Evolutionary conservation across 2,329 filamentous ascomycete genomes (phyloP), one percentile per base, ranked within the genome.

Genomic region (Cytospora schulzeri): DNA sequence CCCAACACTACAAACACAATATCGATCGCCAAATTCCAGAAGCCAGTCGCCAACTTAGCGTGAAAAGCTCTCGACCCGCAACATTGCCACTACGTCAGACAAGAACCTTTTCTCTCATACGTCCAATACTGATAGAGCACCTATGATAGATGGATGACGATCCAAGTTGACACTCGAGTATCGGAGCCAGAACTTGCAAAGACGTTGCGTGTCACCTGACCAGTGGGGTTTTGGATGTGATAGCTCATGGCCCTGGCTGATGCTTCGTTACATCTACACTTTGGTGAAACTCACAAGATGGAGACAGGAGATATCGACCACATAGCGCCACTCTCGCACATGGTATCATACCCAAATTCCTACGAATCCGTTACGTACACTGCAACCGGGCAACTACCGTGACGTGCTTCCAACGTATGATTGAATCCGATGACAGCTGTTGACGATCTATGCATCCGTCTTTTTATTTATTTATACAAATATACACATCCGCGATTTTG

Each of bases 141-240:
- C 14, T 11, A 35, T 35, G 33, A n/a, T n/a, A n/a, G n/a, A n/a
- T n/a, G n/a, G n/a, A n/a, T n/a, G n/a, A n/a, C n/a, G n/a, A n/a
- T n/a, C n/a, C n/a, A n/a, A 55, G 59, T 55, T 26, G 48, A 55
- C 50, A 26, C 19, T 55, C 26, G 50, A 41, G 33, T 55, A 28
- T 33, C 52, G 17, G 1, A 22, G 31, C n/a, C 52, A 33, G 28
- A 8, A 15, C 45, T 56, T 62, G 59, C 59, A 62, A 52, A 56
- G 59, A 62, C 52, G 59, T 38, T 56, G 38, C 38, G 35, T 26
- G 59, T 56, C 59, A 61, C 52, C 59, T 61, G 59, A 62, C 50
- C n/a, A 14, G n/a, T 12, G 7, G n/a, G 45, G 41, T 48, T 11
- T 48, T 1, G n/a, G 41, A 22, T 4, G n/a, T 22, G 41, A 22